A percentile compares a stretch with the other conserved stretches of the same genome.
These are phyloP conservation scores for Plasmodium vinckei DNA, from an alignment of 169 alveolate species.

Conservation along the genomic window DNA sequence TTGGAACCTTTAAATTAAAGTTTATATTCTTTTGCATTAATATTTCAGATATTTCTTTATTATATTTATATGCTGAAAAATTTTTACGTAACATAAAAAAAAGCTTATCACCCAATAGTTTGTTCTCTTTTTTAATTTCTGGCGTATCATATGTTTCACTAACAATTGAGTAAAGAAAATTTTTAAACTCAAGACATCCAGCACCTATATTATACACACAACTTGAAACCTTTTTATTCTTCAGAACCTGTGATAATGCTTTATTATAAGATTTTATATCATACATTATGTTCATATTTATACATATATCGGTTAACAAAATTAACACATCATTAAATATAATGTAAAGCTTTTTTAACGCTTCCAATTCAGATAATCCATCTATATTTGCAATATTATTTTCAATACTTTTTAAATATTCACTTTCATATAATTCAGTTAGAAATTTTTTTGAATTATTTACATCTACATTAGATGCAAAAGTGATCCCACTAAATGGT, in stretches of 20 bases:
- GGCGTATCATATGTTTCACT: neutral
- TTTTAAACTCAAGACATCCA: conserved; percentile 68
- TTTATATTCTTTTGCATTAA: conserved; percentile 82
- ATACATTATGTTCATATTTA: conserved; percentile 64
- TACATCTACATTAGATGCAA: neutral
- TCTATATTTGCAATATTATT: neutral
- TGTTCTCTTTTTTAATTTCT: conserved; percentile 7
- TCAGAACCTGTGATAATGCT: conserved; percentile 38
- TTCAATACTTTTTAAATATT: conserved; percentile 8
- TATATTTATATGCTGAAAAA: conserved; percentile 27
- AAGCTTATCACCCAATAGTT: conserved; percentile 6
- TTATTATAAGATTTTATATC: conserved; percentile 71
- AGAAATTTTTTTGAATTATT: neutral
- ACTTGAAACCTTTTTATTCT: conserved; percentile 58
- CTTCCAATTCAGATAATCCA: neutral
- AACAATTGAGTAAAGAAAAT: conserved; percentile 55
- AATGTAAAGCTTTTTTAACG: conserved; percentile 20
- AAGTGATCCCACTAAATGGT: conserved; percentile 7
- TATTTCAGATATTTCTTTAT: conserved; percentile 34
- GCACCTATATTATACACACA: conserved; percentile 53
- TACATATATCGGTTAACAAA: conserved; percentile 51
- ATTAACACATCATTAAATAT: conserved; percentile 22
- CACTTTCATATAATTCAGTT: conserved; percentile 1
- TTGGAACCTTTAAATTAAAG: conserved; percentile 93
- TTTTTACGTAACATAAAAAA: conserved; percentile 9